Percentiles rank a stretch among this genome's conserved stretches.
Conservation (phyloP, 2,329 filamentous ascomycete genomes). For the Pyrenophora graminea region DNA sequence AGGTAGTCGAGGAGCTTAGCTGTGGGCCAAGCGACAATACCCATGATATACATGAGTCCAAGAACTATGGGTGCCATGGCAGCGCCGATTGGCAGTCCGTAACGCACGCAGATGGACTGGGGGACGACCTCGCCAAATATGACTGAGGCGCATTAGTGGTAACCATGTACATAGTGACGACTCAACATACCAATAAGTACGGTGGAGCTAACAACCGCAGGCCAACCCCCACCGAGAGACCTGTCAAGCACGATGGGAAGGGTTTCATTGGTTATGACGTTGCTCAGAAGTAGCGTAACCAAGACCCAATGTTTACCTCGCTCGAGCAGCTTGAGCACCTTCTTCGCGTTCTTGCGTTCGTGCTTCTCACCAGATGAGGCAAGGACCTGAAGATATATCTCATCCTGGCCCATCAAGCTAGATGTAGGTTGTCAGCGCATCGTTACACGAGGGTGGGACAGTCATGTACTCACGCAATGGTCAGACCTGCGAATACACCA, state of each 20-base stretch:
- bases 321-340: conserved; percentile 77
- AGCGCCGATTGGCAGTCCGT: conserved; percentile 91
- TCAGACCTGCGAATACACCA: conserved; percentile 92
- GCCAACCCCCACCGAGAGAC: conserved; percentile 90
- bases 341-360: conserved; percentile 84
- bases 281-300: conserved; percentile 89
- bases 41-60: conserved; percentile 86
- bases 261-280: conserved; percentile 98
- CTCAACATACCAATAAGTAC: conserved; percentile 77
- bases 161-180: background rate
- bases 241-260: conserved; percentile 88
- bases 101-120: conserved; percentile 94
- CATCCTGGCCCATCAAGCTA: conserved; percentile 74
- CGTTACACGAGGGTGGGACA: conserved; percentile 7
- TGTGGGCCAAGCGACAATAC: conserved; percentile 89
- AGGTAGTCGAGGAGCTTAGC: conserved; percentile 94
- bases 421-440: conserved; percentile 35
- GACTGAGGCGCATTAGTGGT: conserved; percentile 59
- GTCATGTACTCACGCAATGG: conserved; percentile 68
- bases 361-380: conserved; percentile 79
- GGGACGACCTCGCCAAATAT: conserved; percentile 98
- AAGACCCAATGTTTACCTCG: conserved; percentile 98
- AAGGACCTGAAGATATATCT: conserved; percentile 96
- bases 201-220: conserved; percentile 90
- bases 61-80: conserved; percentile 90